Evolutionary conservation across 805 yeast genomes (phyloP).

Genomic region (Candida jianshihensis): DNA sequence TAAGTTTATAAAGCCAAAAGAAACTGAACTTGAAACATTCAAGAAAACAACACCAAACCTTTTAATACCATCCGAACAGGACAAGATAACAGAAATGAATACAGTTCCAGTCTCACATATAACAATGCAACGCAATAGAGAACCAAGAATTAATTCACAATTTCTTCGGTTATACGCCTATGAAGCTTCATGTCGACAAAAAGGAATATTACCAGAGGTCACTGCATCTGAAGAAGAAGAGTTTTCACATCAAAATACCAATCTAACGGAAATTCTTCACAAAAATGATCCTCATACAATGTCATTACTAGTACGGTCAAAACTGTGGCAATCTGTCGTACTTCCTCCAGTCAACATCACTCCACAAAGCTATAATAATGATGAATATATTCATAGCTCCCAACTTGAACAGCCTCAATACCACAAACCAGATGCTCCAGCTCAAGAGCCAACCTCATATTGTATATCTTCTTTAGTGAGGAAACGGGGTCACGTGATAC

Average conservation of each 20-base stretch:
- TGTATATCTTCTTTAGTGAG: conserved; percentile 20
- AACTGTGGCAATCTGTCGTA: conserved; percentile 47
- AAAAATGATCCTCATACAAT: conserved; percentile 19
- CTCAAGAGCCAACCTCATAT: no score
- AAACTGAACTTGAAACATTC: conserved; percentile 21
- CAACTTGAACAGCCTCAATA: no score
- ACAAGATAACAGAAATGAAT: conserved; percentile 4
- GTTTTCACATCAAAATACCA: not conserved
- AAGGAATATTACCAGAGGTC: conserved; percentile 26
- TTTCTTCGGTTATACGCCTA: conserved; percentile 44
- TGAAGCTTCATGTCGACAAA: conserved; percentile 36
- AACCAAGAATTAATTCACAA: conserved; percentile 42
- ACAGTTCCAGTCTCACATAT: not conserved
- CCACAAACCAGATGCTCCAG: no score
- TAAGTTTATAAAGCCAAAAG: conserved; percentile 5
- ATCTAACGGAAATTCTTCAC: not conserved
- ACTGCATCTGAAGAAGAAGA: conserved; percentile 28
- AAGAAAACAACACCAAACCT: conserved; percentile 15
- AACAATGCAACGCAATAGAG: conserved; percentile 27
- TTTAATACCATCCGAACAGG: conserved; percentile 1
- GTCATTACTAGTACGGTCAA: conserved; percentile 38
- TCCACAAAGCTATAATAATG: no score
- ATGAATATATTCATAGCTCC: no score
- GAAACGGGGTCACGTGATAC: conserved; percentile 15
- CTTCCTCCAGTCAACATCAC: conserved; percentile 33